Base-by-base conservation (phyloP, 139 green algal species). In the Chlamydomonas applanata region DNA sequence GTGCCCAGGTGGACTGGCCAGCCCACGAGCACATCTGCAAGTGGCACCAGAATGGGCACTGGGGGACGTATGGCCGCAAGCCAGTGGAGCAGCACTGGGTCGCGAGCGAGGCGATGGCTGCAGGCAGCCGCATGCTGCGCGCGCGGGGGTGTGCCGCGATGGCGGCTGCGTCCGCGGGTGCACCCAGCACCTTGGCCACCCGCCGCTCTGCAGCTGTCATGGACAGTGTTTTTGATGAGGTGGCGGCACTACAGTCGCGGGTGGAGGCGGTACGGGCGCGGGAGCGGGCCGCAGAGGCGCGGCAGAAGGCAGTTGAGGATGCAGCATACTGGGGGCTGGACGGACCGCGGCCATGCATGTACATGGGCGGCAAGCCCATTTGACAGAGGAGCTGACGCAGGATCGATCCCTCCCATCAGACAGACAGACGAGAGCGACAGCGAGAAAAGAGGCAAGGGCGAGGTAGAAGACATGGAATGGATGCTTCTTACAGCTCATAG, bases 341-440 rank as follows among this genome's bases (percentile, higher is more conserved):
- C n/a, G 59, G 59, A 11, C 59, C 59, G 25, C 25, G 59, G 59
- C 59, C 59, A 4, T 66, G 59, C 27, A 35, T 66, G 59, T 66
- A 40, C 59, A 66, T 66, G 59, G 59, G 59, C 7, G 59, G 59
- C 59, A 66, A 35, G 59, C 59, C 59, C 3, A 66, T 66, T 9
- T 66, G 25, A 35, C 17, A 30, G n/a, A n/a, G n/a, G n/a, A n/a
- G n/a, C n/a, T n/a, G n/a, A n/a, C n/a, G n/a, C n/a, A n/a, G n/a
- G n/a, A n/a, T n/a, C n/a, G n/a, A n/a, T n/a, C n/a, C n/a, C n/a
- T n/a, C n/a, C n/a, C n/a, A n/a, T n/a, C n/a, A n/a, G n/a, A n/a
- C n/a, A n/a, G n/a, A n/a, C n/a, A n/a, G n/a, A n/a, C n/a, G n/a
- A n/a, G n/a, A n/a, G n/a, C n/a, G n/a, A n/a, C n/a, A n/a, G n/a